Percentiles rank a stretch among this genome's conserved stretches.
These are phyloP conservation scores for Bathelium albidoporum DNA, from an alignment of 495 filamentous ascomycete species.

Conservation along the genomic window DNA sequence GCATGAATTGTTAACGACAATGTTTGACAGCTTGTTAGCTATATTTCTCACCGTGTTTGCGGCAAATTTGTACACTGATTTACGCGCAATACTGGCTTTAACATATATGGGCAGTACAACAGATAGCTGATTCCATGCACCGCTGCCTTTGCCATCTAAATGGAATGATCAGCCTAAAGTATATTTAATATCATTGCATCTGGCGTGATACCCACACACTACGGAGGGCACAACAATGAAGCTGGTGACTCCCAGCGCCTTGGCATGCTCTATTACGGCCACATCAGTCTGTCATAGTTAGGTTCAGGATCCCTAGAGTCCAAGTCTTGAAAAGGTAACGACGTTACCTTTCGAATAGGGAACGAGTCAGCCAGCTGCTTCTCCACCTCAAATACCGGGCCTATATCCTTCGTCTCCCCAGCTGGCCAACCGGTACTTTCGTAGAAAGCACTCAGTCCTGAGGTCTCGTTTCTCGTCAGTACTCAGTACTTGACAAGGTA, in stretches of 20 bases:
- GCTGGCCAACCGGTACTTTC: neutral
- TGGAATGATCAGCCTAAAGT: neutral
- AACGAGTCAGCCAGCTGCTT: neutral
- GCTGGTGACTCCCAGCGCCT: neutral
- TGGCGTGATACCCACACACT: neutral
- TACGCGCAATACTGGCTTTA: neutral
- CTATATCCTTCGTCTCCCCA: neutral
- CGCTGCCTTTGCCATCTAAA: neutral
- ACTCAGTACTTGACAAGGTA: neutral
- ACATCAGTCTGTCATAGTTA: neutral
- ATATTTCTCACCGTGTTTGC: constrained; percentile 24
- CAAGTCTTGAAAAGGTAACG: neutral
- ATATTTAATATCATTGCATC: neutral
- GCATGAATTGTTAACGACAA: neutral
- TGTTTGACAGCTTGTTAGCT: neutral
- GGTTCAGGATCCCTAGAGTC: neutral
- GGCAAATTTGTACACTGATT: neutral
- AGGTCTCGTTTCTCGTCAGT: neutral
- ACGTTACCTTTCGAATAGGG: neutral
- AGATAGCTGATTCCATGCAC: neutral
- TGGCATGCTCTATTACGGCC: neutral
- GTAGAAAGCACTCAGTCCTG: neutral
- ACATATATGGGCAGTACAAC: neutral
- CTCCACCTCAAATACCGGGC: neutral
- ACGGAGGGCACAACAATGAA: neutral